Base-by-base conservation (phyloP, 352 stramenopile species). In the Phytophthora cactorum region DNA sequence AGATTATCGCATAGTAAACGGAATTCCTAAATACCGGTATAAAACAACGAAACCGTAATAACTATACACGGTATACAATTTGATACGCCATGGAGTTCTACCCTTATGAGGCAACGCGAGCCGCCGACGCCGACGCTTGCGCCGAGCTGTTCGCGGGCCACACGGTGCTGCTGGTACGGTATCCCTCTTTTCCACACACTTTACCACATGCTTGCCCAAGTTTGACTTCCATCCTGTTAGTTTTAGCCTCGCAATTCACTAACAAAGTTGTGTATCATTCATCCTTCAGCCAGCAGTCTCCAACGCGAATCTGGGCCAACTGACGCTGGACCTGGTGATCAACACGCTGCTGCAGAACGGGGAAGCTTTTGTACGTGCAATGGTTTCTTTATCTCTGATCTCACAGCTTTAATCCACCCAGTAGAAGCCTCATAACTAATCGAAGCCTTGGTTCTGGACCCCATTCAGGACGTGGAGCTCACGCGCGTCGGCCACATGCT, bases 271-370 rank as follows among this genome's bases (percentile, higher is more conserved):
- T 64, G 49, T 67, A 65, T 68, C 55, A 43, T 71, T 38, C 4
- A 29, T 54, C n/a, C 34, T 17, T 25, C 28, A 95, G 87, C 87
- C 87, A 5, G 80, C 78, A 14, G 74, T 95, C 45, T 95, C 87
- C 5, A 91, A 82, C 58, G 87, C 83, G n/a, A 95, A 95, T 63
- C 57, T 95, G 34, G 87, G 87, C 22, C 87, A 95, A 66, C 63
- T 95, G 59, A 82, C 82, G 22, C 62, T 93, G n/a, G 87, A 93
- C 66, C 74, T 93, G 31, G 32, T 91, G 36, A 67, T 92, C 68
- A 95, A 92, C 66, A 91, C 85, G 62, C 65, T 92, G 43, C 73
- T 95, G 17, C 72, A 78, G 47, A 74, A 81, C 38, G 82, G 72
- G 27, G 17, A 77, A 22, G 62, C 41, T 46, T 84, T 82, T 51